Evolutionary conservation across 352 stramenopile genomes (phyloP).

Genomic region (Hyaloperonospora brassicae): DNA sequence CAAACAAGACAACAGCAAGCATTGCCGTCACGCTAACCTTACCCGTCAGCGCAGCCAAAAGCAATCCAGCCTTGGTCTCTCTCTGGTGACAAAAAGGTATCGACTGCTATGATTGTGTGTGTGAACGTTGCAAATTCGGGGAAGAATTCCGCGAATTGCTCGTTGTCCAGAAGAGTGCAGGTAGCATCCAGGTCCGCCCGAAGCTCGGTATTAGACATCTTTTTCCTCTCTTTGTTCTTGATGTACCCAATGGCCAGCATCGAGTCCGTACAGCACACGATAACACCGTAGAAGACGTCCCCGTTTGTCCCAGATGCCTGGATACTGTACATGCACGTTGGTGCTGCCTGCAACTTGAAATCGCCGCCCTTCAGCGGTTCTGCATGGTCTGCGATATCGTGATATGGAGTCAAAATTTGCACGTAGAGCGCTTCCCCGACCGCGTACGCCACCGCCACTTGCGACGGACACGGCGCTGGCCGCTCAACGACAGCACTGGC

Average conservation of each 20-base stretch:
- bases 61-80: slow-evolving; percentile 36
- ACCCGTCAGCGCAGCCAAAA: slow-evolving; percentile 70
- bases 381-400: slow-evolving; percentile 9
- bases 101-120: slow-evolving; percentile 45
- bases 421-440: slow-evolving; percentile 32
- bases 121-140: slow-evolving; percentile 55
- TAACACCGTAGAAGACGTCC: slow-evolving; percentile 46
- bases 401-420: slow-evolving; percentile 16
- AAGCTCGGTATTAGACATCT: background rate
- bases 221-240: slow-evolving; percentile 19
- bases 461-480: slow-evolving; percentile 18
- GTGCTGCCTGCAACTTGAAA: slow-evolving; percentile 52
- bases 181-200: slow-evolving; percentile 2
- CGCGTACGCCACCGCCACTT: slow-evolving; percentile 43
- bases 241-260: slow-evolving; percentile 61
- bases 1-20: background rate
- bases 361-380: slow-evolving; percentile 18
- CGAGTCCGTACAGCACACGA: slow-evolving; percentile 50
- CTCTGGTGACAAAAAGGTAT: slow-evolving; percentile 22
- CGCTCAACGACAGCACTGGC: slow-evolving; percentile 39
- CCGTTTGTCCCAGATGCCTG: slow-evolving; percentile 22
- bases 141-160: slow-evolving; percentile 64
- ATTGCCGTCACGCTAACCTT: background rate
- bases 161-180: slow-evolving; percentile 44
- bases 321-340: slow-evolving; percentile 44